These are phyloP conservation scores for Vitellaria paradoxa DNA, from an alignment of 179 eudicot genomes.

Conservation along the genomic window DNA sequence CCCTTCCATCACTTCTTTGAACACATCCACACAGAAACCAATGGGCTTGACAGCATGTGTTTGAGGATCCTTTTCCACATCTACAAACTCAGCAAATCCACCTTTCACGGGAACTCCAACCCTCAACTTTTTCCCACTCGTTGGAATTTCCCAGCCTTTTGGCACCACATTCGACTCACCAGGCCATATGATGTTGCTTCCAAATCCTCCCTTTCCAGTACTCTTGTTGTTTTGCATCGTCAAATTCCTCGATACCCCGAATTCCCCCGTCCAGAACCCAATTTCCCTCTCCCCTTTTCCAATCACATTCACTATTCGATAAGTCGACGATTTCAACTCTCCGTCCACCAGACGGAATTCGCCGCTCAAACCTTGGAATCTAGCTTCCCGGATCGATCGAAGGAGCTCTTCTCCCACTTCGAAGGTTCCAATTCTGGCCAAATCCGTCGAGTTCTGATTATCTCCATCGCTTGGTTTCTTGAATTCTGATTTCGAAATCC, in stretches of 20 bases:
- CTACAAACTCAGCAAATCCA: slow-evolving; percentile 44
- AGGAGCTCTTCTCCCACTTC: slow-evolving; percentile 32
- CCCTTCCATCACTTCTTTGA: slow-evolving; percentile 24
- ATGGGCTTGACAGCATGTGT: slow-evolving; percentile 16
- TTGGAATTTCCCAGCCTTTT: slow-evolving; percentile 46
- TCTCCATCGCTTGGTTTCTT: background rate
- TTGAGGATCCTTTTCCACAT: slow-evolving; percentile 27
- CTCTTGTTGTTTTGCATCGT: background rate
- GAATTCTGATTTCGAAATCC: background rate
- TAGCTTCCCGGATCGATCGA: slow-evolving; percentile 20
- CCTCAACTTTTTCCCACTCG: slow-evolving; percentile 26
- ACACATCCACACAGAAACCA: slow-evolving; percentile 43
- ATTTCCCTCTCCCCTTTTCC: slow-evolving; percentile 33
- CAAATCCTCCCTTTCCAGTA: slow-evolving; percentile 26
- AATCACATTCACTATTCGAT: slow-evolving; percentile 41
- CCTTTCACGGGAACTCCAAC: slow-evolving; percentile 41
- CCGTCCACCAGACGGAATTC: slow-evolving; percentile 33
- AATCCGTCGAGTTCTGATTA: slow-evolving; percentile 20
- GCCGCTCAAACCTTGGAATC: slow-evolving; percentile 44
- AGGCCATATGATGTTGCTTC: slow-evolving; percentile 47
- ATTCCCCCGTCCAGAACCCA: slow-evolving; percentile 40
- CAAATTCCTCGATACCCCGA: slow-evolving; percentile 27
- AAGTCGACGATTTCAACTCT: slow-evolving; percentile 28
- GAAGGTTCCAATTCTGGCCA: slow-evolving; percentile 35
- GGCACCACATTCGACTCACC: slow-evolving; percentile 32